Evolutionary conservation across 495 filamentous ascomycete species (phyloP).

Genomic region (Podospora pseudopauciseta): DNA sequence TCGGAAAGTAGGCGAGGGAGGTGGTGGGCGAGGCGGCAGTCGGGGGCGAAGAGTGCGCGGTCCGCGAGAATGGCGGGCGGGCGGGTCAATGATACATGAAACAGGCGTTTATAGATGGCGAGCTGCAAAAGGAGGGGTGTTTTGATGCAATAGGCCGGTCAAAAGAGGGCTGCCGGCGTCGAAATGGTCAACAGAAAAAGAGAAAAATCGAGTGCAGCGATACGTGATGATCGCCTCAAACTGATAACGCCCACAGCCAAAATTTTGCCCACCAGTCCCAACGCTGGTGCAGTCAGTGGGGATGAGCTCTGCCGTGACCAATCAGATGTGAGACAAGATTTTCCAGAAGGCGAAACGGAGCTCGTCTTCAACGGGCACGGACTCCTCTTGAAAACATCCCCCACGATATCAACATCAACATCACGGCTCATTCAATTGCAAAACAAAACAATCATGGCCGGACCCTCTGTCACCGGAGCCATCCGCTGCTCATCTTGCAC

Average conservation of each 20-base stretch:
- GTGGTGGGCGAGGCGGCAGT: not conserved
- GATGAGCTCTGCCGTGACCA: not conserved
- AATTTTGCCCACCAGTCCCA: not conserved
- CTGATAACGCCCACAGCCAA: not conserved
- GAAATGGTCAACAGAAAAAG: not conserved
- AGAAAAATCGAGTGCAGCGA: slow-evolving; percentile 5
- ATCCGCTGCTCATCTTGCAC: slow-evolving; percentile 31
- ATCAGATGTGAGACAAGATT: no score
- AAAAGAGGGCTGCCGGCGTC: not conserved
- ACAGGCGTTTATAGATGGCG: not conserved
- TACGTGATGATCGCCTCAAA: slow-evolving; percentile 10
- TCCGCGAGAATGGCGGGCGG: slow-evolving; percentile 10
- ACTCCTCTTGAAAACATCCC: not conserved
- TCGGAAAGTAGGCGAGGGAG: not conserved
- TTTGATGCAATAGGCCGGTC: not conserved
- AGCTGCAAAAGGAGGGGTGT: not conserved
- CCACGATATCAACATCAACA: not conserved
- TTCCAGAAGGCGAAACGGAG: no score
- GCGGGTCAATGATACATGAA: slow-evolving; percentile 21
- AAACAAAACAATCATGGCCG: not conserved
- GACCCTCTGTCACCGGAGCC: slow-evolving; percentile 13
- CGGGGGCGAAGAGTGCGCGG: slow-evolving; percentile 1
- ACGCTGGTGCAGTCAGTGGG: not conserved
- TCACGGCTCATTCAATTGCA: not conserved
- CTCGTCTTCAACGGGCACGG: no score